Conservation (phyloP, 2,329 filamentous ascomycete species). For the Ceratocystis smalleyi region DNA sequence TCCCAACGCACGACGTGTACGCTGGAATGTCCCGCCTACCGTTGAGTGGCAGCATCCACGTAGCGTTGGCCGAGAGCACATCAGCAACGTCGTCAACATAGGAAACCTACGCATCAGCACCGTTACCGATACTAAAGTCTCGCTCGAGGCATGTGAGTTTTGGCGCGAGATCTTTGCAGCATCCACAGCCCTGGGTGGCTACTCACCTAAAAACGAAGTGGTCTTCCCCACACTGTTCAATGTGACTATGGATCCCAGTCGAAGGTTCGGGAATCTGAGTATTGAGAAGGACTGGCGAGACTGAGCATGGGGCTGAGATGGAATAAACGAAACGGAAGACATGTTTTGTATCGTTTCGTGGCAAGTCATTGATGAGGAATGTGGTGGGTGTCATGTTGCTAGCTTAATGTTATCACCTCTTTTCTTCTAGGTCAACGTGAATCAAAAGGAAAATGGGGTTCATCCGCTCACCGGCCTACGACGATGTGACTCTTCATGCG, state of each 20-base stretch:
- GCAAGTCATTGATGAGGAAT: too few species aligned
- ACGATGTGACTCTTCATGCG: too few species aligned
- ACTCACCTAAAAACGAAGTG: conserved; percentile 19
- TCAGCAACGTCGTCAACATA: conserved; percentile 24
- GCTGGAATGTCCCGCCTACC: conserved; percentile 24
- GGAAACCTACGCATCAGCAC: conserved; percentile 23
- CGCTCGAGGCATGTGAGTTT: conserved; percentile 23
- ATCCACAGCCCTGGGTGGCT: conserved; percentile 23
- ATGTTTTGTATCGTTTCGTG: too few species aligned
- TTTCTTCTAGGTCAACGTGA: too few species aligned
- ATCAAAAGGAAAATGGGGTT: too few species aligned
- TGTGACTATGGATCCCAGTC: conserved; percentile 8
- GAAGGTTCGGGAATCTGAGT: neutral
- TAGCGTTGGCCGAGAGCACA: conserved; percentile 19
- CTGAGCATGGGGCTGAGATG: neutral
- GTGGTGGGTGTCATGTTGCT: too few species aligned
- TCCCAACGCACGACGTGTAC: conserved; percentile 25
- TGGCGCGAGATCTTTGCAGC: conserved; percentile 21
- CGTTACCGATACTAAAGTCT: conserved; percentile 22
- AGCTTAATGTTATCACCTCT: too few species aligned
- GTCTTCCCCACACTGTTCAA: conserved; percentile 9
- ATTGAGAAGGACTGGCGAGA: neutral
- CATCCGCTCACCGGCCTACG: too few species aligned
- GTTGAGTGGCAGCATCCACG: conserved; percentile 24
- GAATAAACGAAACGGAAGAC: too few species aligned